Base-by-base conservation (phyloP, 305 asterid genomes). In the Lippia alba region DNA sequence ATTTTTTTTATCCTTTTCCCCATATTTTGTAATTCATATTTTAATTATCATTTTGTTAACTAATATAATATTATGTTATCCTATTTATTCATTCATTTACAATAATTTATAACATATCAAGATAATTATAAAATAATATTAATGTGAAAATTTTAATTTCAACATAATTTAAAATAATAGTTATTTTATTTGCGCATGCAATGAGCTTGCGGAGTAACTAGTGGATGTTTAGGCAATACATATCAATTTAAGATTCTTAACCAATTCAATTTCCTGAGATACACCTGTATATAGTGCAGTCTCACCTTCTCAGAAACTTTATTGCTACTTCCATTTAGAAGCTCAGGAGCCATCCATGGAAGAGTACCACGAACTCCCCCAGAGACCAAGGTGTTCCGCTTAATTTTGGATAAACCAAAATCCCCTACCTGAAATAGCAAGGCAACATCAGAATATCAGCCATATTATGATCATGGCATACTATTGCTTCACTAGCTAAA, bases 331-430 rank as follows among this genome's bases (percentile, higher is more conserved):
- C 96, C 96, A 79, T 88, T 89, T 57, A 90, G 77, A 67, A 90
- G 83, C 86, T 90, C 97, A 4, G 97, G 97, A 66, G 96, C 96
- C 96, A 90, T 90, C 96, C 96, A 90, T 17, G 96, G 96, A 58
- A 90, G 87, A 14, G 96, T 90, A 48, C 96, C 96, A 77, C 96
- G 76, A 62, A 90, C 93, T 62, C 96, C 96, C 76, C 96, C 96
- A 76, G 96, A 84, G 73, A 90, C 96, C 85, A 90, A 79, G 73
- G 96, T 90, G 80, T 88, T 90, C 24, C 90, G 81, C 78, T 86
- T 88, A 67, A 90, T 88, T 79, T 86, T 90, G 62, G 96, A 90
- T 53, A 90, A 80, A 60, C 96, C 96, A 79, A 90, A 90, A 83
- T 90, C 96, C 64, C 91, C 96, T 19, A 90, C 96, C 96, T 90